phyloP scores from a whole-genome alignment of 1,284 basidiomycete species.

The Ceratobasidium sp. region DNA sequence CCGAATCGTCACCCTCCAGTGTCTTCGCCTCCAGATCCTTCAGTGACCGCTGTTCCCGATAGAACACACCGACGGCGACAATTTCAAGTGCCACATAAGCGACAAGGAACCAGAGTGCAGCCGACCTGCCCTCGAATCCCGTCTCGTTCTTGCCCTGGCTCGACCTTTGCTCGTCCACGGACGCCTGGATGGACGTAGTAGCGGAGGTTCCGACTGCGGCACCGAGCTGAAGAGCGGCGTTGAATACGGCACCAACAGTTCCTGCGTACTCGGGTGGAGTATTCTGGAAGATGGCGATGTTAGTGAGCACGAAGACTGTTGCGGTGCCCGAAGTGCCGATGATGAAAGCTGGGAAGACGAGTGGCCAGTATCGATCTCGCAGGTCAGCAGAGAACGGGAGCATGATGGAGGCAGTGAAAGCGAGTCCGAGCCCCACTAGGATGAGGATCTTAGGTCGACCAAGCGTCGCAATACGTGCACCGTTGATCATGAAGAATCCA shows the following conservation, averaged over 20 bases:
- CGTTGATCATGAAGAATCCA: constrained; percentile 55
- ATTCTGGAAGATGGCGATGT: constrained; percentile 28
- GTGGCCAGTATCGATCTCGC: constrained; percentile 62
- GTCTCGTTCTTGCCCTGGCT: not conserved
- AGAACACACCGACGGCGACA: constrained; percentile 41
- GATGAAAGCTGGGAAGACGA: constrained; percentile 64
- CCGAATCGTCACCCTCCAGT: constrained; percentile 5
- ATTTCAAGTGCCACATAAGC: constrained; percentile 39
- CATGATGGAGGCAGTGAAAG: constrained; percentile 60
- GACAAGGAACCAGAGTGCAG: constrained; percentile 48
- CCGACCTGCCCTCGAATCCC: constrained; percentile 43
- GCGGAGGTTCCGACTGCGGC: constrained; percentile 44
- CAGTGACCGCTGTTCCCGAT: constrained; percentile 13
- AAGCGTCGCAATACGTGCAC: constrained; percentile 58
- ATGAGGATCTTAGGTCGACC: constrained; percentile 64
- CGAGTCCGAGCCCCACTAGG: constrained; percentile 59
- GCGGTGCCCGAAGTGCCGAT: constrained; percentile 35
- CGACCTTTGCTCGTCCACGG: constrained; percentile 30
- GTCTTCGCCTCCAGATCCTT: constrained; percentile 18
- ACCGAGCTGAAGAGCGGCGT: constrained; percentile 48
- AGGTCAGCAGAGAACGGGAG: constrained; percentile 60
- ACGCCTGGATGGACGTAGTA: constrained; percentile 44
- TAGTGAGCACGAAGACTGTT: constrained; percentile 16
- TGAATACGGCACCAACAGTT: constrained; percentile 48
- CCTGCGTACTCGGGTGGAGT: constrained; percentile 45